These are phyloP conservation scores for Cyberlindnera xishuangbannaensis DNA, from an alignment of 805 yeast genomes.

Conservation along the genomic window DNA sequence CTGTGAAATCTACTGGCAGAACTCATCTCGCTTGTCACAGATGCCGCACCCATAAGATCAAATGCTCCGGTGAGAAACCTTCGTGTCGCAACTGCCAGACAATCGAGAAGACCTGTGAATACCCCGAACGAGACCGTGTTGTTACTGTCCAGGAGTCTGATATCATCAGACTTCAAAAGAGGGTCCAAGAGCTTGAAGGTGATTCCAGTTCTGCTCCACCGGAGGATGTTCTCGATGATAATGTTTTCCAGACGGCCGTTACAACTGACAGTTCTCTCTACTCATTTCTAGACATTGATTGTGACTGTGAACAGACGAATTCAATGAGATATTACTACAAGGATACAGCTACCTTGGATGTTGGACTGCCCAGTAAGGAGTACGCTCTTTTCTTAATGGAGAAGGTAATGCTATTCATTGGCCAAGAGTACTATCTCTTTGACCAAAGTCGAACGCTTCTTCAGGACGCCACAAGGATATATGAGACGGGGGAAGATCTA, in stretches of 20 bases:
- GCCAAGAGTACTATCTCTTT: constrained; percentile 23
- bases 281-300: constrained; percentile 21
- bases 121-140: constrained; percentile 19
- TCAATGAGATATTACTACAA: constrained; percentile 17
- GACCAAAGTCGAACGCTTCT: constrained; percentile 10
- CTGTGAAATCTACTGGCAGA: constrained; percentile 18
- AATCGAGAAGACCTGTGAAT: constrained; percentile 12
- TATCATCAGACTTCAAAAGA: constrained; percentile 13
- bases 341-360: constrained; percentile 9
- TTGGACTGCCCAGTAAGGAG: constrained; percentile 14
- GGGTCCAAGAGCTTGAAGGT: constrained; percentile 13
- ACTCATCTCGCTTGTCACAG: constrained; percentile 19
- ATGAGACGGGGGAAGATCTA: constrained; percentile 8
- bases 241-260: constrained; percentile 18
- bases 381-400: constrained; percentile 13
- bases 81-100: constrained; percentile 19
- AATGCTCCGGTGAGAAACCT: constrained; percentile 22
- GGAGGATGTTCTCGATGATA: constrained; percentile 15
- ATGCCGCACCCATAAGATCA: constrained; percentile 21
- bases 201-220: not conserved
- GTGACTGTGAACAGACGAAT: constrained; percentile 19
- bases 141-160: constrained; percentile 21
- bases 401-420: constrained; percentile 19
- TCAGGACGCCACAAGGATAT: constrained; percentile 11
- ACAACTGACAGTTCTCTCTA: constrained; percentile 22